A percentile compares a stretch with the other conserved stretches of the same genome.
These are phyloP conservation scores for Saccharomycodes ludwigii DNA, from an alignment of 805 yeast genomes.

Conservation along the genomic window DNA sequence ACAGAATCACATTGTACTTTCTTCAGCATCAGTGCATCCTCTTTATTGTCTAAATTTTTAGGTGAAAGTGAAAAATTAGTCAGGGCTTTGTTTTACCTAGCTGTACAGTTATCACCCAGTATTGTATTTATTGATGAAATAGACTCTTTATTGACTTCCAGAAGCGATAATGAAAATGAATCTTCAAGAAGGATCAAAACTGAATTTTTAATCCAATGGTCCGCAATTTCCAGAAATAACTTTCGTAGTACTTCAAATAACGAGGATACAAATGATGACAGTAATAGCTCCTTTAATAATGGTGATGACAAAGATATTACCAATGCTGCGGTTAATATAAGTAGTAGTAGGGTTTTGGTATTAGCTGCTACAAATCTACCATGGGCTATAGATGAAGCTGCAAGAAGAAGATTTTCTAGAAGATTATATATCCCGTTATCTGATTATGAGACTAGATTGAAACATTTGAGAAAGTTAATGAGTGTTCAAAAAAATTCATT, in stretches of 20 bases:
- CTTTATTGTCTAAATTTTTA: constrained; percentile 73
- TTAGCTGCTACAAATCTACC: constrained; percentile 94
- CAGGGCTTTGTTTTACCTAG: constrained; percentile 73
- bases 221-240: constrained; percentile 80
- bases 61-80: constrained; percentile 95
- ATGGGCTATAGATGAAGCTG: constrained; percentile 97
- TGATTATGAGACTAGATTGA: constrained; percentile 65
- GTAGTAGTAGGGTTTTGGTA: constrained; percentile 62
- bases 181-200: constrained; percentile 82
- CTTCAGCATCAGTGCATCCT: constrained; percentile 82
- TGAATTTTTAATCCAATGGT: constrained; percentile 92
- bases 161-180: constrained; percentile 61
- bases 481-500: constrained; percentile 62
- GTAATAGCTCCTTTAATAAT: constrained; percentile 60
- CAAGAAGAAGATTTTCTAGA: constrained; percentile 82
- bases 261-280: constrained; percentile 26
- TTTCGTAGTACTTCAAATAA: constrained; percentile 83
- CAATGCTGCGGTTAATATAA: constrained; percentile 8
- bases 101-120: constrained; percentile 78
- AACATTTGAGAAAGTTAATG: constrained; percentile 57
- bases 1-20: constrained; percentile 89
- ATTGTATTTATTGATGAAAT: constrained; percentile 94
- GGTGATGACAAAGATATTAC: constrained; percentile 40
- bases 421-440: constrained; percentile 92
- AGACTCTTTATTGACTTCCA: constrained; percentile 74